phyloP scores from a whole-genome alignment of 1,139 yeast species.

The Scheffersomyces lignicola region DNA sequence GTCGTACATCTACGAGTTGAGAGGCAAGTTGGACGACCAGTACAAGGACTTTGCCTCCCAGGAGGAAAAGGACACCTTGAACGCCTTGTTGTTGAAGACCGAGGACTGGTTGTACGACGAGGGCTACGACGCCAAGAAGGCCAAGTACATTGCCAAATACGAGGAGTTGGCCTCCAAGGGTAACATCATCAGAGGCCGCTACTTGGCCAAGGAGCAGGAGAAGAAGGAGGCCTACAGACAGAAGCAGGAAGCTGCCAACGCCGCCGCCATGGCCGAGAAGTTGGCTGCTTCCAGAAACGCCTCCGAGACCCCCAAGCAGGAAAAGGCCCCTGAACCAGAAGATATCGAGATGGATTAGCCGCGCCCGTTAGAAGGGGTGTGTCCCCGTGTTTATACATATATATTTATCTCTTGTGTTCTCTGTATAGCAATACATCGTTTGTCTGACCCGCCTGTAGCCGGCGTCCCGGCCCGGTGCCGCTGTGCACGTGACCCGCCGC shows the following conservation, averaged over 20 bases:
- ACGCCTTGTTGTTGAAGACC: constrained; percentile 73
- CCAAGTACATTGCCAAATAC: constrained; percentile 95
- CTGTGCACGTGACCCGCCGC: no score
- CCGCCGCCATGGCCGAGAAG: constrained; percentile 89
- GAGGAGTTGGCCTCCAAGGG: constrained; percentile 96
- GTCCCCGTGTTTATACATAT: no score
- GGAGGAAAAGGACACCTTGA: constrained; percentile 81
- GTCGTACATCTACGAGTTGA: constrained; percentile 95
- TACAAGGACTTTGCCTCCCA: constrained; percentile 87
- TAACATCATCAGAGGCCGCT: constrained; percentile 94
- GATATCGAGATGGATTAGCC: constrained; percentile 41
- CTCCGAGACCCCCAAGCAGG: constrained; percentile 27
- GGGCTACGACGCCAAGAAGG: constrained; percentile 95
- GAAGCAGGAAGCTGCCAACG: constrained; percentile 83
- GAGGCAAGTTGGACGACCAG: constrained; percentile 94
- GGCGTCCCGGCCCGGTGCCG: no score
- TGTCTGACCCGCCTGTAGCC: no score
- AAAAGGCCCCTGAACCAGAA: constrained; percentile 23
- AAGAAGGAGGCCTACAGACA: constrained; percentile 86
- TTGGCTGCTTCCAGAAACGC: constrained; percentile 77
- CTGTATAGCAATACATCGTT: no score
- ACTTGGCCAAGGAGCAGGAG: constrained; percentile 91
- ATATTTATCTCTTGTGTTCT: no score
- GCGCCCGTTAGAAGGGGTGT: no score
- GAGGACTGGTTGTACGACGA: constrained; percentile 99